Evolutionary conservation across 164 flowering plant species (phyloP).

Genomic region (Nymphaea thermarum): DNA sequence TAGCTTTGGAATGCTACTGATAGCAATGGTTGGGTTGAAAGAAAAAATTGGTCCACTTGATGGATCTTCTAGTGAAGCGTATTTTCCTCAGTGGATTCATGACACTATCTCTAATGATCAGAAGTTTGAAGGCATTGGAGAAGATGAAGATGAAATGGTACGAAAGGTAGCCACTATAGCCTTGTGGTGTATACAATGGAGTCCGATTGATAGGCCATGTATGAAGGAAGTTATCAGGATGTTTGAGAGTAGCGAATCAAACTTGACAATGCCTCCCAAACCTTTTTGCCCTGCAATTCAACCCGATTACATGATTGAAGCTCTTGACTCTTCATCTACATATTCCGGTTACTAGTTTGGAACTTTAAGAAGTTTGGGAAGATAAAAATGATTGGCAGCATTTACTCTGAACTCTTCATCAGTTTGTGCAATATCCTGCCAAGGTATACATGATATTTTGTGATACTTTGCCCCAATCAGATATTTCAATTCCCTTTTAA

Average conservation of each 20-base stretch:
- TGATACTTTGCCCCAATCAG: too few species aligned
- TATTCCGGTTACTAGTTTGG: too few species aligned
- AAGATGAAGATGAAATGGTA: conserved; percentile 4
- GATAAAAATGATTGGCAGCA: too few species aligned
- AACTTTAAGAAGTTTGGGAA: too few species aligned
- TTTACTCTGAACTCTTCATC: too few species aligned
- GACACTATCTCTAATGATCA: neutral
- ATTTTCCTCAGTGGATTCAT: conserved; percentile 4
- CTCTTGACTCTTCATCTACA: too few species aligned
- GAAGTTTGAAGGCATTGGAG: neutral
- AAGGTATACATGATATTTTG: too few species aligned
- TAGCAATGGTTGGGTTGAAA: conserved; percentile 1
- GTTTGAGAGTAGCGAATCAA: conserved; percentile 4
- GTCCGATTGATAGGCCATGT: conserved; percentile 8
- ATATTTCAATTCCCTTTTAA: too few species aligned
- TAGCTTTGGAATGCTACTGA: conserved; percentile 5
- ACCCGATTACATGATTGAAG: too few species aligned
- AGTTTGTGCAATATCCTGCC: too few species aligned
- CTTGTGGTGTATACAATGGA: conserved; percentile 12
- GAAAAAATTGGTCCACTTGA: neutral
- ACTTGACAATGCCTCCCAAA: conserved; percentile 8
- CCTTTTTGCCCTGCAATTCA: neutral
- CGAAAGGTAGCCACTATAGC: conserved; percentile 8
- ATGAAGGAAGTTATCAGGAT: conserved; percentile 7
- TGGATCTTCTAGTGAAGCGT: conserved; percentile 2